A percentile compares a stretch with the other conserved stretches of the same genome.
Conservation (phyloP, 768 basidiomycete species). For the Boletus barrowsii region DNA sequence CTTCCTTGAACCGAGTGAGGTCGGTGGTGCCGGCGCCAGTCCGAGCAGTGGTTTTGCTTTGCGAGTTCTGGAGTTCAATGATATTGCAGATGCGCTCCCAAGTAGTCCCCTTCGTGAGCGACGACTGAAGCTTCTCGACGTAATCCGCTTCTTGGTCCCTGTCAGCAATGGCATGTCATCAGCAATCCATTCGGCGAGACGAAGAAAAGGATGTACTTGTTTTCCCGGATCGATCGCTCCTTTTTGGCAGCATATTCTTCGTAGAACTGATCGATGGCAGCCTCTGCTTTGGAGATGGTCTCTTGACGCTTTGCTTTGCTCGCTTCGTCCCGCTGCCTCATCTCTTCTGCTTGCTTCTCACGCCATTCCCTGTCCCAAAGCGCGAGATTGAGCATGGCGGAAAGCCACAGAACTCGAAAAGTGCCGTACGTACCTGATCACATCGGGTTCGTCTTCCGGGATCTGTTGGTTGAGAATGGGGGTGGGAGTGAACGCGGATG, state of each 20-base stretch:
- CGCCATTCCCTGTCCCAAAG: slow-evolving; percentile 71
- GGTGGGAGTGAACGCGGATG: slow-evolving; percentile 65
- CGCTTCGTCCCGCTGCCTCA: slow-evolving; percentile 76
- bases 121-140: slow-evolving; percentile 64
- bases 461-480: slow-evolving; percentile 68
- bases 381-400: background rate
- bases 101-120: slow-evolving; percentile 85
- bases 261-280: slow-evolving; percentile 87
- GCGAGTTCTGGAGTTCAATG: slow-evolving; percentile 90
- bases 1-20: slow-evolving; percentile 86
- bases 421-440: slow-evolving; percentile 60
- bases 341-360: slow-evolving; percentile 80
- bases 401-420: background rate
- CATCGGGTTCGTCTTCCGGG: slow-evolving; percentile 80
- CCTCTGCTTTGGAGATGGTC: slow-evolving; percentile 79
- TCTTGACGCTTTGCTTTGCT: slow-evolving; percentile 77
- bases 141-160: slow-evolving; percentile 89
- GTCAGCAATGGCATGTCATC: slow-evolving; percentile 1
- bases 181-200: background rate
- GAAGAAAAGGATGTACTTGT: slow-evolving; percentile 61
- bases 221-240: slow-evolving; percentile 86
- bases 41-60: slow-evolving; percentile 92
- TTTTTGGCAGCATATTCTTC: slow-evolving; percentile 86
- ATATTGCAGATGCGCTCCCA: slow-evolving; percentile 92
- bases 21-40: slow-evolving; percentile 88